A percentile compares a stretch with the other conserved stretches of the same genome.
Evolutionary conservation across 2,329 filamentous ascomycete genomes (phyloP).

Genomic region (Dothideomycetes sp.): DNA sequence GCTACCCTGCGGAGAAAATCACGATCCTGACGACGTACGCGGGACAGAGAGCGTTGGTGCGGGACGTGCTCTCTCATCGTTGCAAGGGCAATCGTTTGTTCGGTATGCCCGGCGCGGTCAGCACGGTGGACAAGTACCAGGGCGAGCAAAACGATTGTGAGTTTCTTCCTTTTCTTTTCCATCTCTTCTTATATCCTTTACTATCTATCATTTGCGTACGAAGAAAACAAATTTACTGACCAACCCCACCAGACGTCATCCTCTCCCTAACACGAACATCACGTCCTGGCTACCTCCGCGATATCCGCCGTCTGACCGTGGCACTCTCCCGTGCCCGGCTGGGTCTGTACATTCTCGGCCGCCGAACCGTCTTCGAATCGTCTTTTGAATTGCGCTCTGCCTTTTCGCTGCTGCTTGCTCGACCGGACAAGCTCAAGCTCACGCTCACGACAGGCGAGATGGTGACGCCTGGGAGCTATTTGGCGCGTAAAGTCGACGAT

Average conservation of each 20-base stretch:
- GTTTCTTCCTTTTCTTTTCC: constrained; percentile 37
- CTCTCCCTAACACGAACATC: constrained; percentile 84
- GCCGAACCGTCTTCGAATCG: constrained; percentile 76
- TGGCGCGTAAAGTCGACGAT: not conserved
- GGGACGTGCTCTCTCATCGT: constrained; percentile 72
- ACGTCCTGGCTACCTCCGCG: constrained; percentile 81
- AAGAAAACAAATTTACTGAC: too few species aligned
- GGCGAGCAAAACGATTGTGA: constrained; percentile 89
- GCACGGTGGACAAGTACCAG: constrained; percentile 97
- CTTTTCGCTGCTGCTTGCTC: constrained; percentile 65
- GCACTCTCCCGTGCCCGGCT: constrained; percentile 85
- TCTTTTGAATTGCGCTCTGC: constrained; percentile 81
- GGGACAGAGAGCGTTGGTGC: constrained; percentile 78
- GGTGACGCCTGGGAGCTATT: too few species aligned
- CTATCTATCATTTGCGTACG: too few species aligned
- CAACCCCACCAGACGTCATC: constrained; percentile 71
- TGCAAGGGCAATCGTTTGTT: constrained; percentile 79
- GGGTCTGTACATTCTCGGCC: constrained; percentile 84
- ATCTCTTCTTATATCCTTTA: too few species aligned
- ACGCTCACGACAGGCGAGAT: constrained; percentile 76
- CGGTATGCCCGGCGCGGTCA: constrained; percentile 77
- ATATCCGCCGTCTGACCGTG: constrained; percentile 86
- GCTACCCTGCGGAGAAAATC: constrained; percentile 76
- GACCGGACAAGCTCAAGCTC: constrained; percentile 65
- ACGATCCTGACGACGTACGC: constrained; percentile 89